Conservation (phyloP, 2,329 filamentous ascomycete species). For the Falciphora oryzae region DNA sequence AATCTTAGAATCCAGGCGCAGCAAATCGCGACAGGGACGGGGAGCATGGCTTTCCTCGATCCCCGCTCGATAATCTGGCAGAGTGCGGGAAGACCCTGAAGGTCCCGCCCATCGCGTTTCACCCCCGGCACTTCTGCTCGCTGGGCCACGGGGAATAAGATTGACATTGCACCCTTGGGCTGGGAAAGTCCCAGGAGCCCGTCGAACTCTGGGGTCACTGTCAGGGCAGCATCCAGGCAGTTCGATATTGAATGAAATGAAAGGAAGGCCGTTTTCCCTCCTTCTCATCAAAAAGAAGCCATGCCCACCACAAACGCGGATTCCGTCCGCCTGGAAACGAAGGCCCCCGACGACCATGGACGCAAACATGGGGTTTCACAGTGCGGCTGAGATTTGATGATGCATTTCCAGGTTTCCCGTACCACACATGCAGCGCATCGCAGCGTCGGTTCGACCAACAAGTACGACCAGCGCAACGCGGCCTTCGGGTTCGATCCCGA, state of each 20-base stretch:
- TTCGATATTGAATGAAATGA: neutral
- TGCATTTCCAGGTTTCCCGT: neutral
- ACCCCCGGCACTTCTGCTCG: neutral
- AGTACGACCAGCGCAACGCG: too few species aligned
- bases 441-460: too few species aligned
- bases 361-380: neutral
- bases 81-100: neutral
- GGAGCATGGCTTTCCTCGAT: neutral
- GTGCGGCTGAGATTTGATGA: neutral
- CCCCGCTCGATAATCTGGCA: slow-evolving; percentile 1
- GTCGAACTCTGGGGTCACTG: neutral
- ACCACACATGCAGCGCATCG: too few species aligned
- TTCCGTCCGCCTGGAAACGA: neutral
- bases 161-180: neutral
- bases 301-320: neutral
- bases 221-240: neutral
- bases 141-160: neutral
- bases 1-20: neutral
- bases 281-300: neutral
- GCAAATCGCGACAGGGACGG: neutral
- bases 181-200: neutral
- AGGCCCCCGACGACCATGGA: neutral
- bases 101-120: neutral
- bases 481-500: neutral
- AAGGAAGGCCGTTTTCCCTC: neutral